A percentile compares a stretch with the other conserved stretches of the same genome.
Evolutionary conservation across 108 stramenopile species (phyloP).

Genomic region (Aurantiochytrium sp.): DNA sequence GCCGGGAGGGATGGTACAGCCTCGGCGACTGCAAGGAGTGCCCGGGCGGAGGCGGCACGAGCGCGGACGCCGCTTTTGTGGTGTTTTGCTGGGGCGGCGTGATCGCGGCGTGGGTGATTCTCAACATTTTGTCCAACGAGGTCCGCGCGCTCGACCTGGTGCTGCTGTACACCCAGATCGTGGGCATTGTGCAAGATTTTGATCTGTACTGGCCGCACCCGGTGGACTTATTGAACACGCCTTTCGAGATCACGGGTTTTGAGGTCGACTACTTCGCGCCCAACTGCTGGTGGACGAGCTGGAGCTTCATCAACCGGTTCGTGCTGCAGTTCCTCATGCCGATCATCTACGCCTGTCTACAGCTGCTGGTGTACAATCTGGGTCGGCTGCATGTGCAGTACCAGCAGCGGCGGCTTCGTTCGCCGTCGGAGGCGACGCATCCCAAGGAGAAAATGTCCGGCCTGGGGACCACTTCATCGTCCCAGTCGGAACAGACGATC

Average conservation of each 20-base stretch:
- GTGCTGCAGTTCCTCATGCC: neutral
- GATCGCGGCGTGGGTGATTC: neutral
- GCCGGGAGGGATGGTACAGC: neutral
- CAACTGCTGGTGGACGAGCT: neutral
- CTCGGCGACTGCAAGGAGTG: neutral
- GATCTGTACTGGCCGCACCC: neutral
- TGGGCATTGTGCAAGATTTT: neutral
- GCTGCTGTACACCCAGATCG: neutral
- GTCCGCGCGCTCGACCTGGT: neutral
- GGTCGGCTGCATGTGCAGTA: neutral
- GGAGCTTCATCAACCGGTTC: neutral
- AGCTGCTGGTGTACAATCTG: neutral
- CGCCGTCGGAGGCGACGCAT: neutral
- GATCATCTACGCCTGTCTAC: neutral
- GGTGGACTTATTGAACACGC: neutral
- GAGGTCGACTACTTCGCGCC: neutral
- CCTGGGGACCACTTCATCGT: neutral
- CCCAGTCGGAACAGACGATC: neutral
- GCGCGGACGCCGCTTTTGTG: neutral
- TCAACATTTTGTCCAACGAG: neutral
- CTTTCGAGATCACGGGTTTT: neutral
- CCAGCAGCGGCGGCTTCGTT: neutral
- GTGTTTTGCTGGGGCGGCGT: neutral
- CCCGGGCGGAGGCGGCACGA: neutral
- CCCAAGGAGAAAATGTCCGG: no score